phyloP scores from a whole-genome alignment of 1,284 basidiomycete species.

The Pulveroboletus sp. region DNA sequence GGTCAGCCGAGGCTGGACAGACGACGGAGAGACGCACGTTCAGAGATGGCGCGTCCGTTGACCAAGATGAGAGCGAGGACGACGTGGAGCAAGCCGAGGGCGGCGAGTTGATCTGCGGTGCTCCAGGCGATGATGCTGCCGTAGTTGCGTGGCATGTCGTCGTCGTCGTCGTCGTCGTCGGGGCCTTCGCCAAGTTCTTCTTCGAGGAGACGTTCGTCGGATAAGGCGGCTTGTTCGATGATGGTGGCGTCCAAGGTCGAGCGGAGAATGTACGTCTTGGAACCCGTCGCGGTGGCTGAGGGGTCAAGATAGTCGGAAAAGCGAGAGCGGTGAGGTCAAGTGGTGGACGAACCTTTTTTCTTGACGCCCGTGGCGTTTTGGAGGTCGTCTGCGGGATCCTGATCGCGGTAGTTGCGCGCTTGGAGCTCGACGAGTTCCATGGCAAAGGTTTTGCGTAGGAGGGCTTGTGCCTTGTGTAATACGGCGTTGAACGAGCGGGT shows the following conservation, averaged over 20 bases:
- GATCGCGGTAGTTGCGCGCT: constrained; percentile 55
- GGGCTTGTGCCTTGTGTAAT: constrained; percentile 57
- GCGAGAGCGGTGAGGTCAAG: background rate
- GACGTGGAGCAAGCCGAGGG: constrained; percentile 65
- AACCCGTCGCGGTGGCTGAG: constrained; percentile 53
- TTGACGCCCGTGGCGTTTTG: constrained; percentile 56
- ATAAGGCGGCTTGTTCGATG: constrained; percentile 56
- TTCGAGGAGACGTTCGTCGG: constrained; percentile 56
- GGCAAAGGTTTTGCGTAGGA: constrained; percentile 61
- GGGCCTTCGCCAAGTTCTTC: constrained; percentile 52
- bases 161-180: constrained; percentile 41
- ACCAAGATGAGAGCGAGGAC: constrained; percentile 72
- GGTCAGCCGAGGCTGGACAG: constrained; percentile 9
- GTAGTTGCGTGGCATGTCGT: constrained; percentile 45
- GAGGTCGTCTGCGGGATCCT: constrained; percentile 47
- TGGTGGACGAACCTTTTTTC: constrained; percentile 43
- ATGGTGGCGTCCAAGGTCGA: constrained; percentile 57
- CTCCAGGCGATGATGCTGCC: constrained; percentile 73
- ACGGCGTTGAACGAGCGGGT: constrained; percentile 59
- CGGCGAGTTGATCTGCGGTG: constrained; percentile 58
- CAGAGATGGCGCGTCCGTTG: constrained; percentile 62
- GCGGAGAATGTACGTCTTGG: constrained; percentile 73
- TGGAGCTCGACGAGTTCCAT: constrained; percentile 79
- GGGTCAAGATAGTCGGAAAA: background rate
- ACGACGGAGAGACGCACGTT: constrained; percentile 49